These are phyloP conservation scores for Tuber umbilicatum DNA, from an alignment of 495 filamentous ascomycete genomes.

Conservation along the genomic window DNA sequence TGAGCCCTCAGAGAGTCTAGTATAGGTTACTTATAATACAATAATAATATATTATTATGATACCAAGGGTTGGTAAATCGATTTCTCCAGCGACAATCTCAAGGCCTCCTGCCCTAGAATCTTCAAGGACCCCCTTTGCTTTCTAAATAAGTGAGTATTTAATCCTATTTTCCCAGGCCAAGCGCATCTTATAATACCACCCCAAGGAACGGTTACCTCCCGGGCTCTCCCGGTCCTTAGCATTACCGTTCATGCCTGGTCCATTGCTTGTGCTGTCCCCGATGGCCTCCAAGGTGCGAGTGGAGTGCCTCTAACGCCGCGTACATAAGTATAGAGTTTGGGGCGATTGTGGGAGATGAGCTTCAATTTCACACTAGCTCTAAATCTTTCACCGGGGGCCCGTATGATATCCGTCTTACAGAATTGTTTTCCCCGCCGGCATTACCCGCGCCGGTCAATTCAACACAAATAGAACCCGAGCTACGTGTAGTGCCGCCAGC, in stretches of 20 bases:
- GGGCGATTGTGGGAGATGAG: not conserved
- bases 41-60: not conserved
- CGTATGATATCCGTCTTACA: not conserved
- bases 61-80: not conserved
- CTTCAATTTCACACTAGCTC: not conserved
- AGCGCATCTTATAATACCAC: not conserved
- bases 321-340: not conserved
- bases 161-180: not conserved
- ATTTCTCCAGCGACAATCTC: not conserved
- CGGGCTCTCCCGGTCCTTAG: not conserved
- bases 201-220: not conserved
- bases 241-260: not conserved
- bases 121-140: not conserved
- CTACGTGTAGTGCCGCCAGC: slow-evolving; percentile 14
- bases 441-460: slow-evolving; percentile 16
- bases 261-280: not conserved
- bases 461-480: slow-evolving; percentile 8
- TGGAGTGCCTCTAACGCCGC: too few relatives aligned
- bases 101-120: not conserved
- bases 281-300: not conserved
- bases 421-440: not conserved
- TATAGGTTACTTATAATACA: not conserved
- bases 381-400: not conserved
- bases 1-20: too few relatives aligned
- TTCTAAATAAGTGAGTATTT: not conserved